These are phyloP conservation scores for Phytophthora pistaciae DNA, from an alignment of 352 stramenopile genomes.

Conservation along the genomic window DNA sequence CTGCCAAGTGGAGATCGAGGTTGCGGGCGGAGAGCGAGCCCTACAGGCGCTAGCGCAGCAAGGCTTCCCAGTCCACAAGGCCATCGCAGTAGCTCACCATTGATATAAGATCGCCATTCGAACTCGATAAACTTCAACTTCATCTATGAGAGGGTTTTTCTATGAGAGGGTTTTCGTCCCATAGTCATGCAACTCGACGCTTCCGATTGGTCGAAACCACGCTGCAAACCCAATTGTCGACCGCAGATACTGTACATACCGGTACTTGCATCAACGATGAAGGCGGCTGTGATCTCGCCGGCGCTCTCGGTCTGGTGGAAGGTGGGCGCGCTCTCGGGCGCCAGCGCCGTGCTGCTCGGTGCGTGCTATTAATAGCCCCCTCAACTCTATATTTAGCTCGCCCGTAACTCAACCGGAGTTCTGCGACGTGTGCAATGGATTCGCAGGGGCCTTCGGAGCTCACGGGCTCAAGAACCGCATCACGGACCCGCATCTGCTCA, in stretches of 20 bases:
- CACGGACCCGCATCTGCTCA: slow-evolving; percentile 82
- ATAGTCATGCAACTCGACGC: slow-evolving; percentile 9
- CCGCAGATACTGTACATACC: slow-evolving; percentile 1
- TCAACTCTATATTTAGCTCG: background rate
- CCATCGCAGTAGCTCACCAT: background rate
- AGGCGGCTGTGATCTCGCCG: slow-evolving; percentile 68
- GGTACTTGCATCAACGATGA: slow-evolving; percentile 32
- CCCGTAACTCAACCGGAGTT: too few relatives aligned
- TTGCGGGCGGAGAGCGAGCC: background rate
- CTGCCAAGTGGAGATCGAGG: slow-evolving; percentile 4
- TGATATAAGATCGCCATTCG: background rate
- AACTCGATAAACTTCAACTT: slow-evolving; percentile 28
- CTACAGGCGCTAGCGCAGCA: background rate
- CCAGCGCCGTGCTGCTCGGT: slow-evolving; percentile 70
- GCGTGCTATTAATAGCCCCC: slow-evolving; percentile 12
- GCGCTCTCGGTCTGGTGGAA: slow-evolving; percentile 84
- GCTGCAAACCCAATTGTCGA: background rate
- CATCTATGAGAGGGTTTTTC: slow-evolving; percentile 9
- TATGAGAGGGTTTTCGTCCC: slow-evolving; percentile 15
- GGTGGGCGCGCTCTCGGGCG: slow-evolving; percentile 73
- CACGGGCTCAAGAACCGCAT: slow-evolving; percentile 74
- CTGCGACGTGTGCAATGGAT: slow-evolving; percentile 11
- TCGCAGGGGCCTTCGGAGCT: slow-evolving; percentile 78
- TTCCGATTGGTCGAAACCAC: slow-evolving; percentile 35
- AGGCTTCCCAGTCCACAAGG: background rate